Percentiles rank a stretch among this genome's conserved stretches.
These are phyloP conservation scores for Penicillium sp. DNA, from an alignment of 2,329 filamentous ascomycete genomes.

Conservation along the genomic window DNA sequence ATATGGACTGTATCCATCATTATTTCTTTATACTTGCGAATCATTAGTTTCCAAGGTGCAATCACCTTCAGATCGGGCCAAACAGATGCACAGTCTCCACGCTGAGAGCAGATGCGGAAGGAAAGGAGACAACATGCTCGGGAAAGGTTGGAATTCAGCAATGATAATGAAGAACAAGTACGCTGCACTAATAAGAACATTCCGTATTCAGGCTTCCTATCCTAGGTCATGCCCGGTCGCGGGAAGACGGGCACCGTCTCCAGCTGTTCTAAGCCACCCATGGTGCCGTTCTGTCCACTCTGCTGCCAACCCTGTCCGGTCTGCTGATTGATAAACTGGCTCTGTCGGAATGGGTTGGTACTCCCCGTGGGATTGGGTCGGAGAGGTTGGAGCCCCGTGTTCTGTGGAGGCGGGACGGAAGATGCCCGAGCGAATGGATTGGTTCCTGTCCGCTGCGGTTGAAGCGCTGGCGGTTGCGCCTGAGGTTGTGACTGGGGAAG, in stretches of 20 bases:
- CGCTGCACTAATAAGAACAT: neutral
- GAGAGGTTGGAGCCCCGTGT: conserved; percentile 47
- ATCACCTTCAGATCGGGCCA: neutral
- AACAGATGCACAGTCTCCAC: neutral
- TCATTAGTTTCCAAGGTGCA: neutral
- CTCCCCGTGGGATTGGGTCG: conserved; percentile 77
- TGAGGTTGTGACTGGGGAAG: conserved; percentile 26
- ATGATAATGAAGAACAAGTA: conserved; percentile 15
- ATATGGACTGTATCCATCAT: neutral
- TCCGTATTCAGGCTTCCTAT: neutral
- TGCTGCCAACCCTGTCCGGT: conserved; percentile 89
- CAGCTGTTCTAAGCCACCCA: conserved; percentile 71
- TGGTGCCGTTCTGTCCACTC: conserved; percentile 68
- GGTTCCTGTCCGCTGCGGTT: conserved; percentile 64
- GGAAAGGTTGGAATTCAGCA: conserved; percentile 12
- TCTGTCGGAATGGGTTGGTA: conserved; percentile 94
- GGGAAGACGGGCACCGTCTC: conserved; percentile 84
- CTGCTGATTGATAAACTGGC: conserved; percentile 81
- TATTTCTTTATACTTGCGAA: neutral
- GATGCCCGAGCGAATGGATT: conserved; percentile 66
- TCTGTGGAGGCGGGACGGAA: conserved; percentile 40
- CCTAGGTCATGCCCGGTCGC: conserved; percentile 58
- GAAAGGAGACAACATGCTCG: neutral
- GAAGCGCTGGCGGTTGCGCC: conserved; percentile 43
- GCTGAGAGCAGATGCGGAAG: neutral